Evolutionary conservation across 495 filamentous ascomycete genomes (phyloP), one percentile per base, ranked within the genome.

Genomic region (Neurospora sp.): DNA sequence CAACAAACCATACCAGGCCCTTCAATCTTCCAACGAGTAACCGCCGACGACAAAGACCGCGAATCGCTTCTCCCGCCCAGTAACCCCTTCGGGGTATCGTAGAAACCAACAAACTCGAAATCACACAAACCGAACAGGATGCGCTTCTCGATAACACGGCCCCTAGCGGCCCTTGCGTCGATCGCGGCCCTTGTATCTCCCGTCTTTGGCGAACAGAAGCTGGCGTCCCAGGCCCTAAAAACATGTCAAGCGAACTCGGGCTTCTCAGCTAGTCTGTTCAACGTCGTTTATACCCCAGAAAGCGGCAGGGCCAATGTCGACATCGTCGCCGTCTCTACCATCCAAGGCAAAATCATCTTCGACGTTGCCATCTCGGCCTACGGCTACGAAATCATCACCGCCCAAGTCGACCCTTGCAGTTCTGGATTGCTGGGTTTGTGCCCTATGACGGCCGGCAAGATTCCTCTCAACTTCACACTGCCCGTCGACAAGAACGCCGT

Each of bases 361-460:
- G 91, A 94, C 45, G 77, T 98, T 70, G 80, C 88, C 39, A 85
- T 97, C 73, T 86, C 90, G 66, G 95, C 92, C 38, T 99, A 99
- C 81, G 96, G 96, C 75, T 94, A 90, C 82, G 83, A 84, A 34
- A 88, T 91, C 70, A 81, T 94, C 72, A 82, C 84, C 45, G 82
- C 88, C 73, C 88, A 83, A 6, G 78, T 98, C 70, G 81, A 97
- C 80, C 96, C 94, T 21, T 99, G 96, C 87, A 81, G 87, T 2
- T 81, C 86, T 73, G 83, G 86, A 43, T 81, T 97, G 71, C 80
- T 85, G 74, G 94, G 94, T 75, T 88, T 99, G 79, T 99, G 96
- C 83, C 95, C 95, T 70, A 99, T 99, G 96, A 91, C 88, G 40
- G 86, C 94, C 9, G 94, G 94, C 76, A 89, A 91, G 75, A 92